Percentiles rank a stretch among this genome's conserved stretches.
These are phyloP conservation scores for Bipolaris sorokiniana DNA, from an alignment of 2,329 filamentous ascomycete genomes.

Conservation along the genomic window DNA sequence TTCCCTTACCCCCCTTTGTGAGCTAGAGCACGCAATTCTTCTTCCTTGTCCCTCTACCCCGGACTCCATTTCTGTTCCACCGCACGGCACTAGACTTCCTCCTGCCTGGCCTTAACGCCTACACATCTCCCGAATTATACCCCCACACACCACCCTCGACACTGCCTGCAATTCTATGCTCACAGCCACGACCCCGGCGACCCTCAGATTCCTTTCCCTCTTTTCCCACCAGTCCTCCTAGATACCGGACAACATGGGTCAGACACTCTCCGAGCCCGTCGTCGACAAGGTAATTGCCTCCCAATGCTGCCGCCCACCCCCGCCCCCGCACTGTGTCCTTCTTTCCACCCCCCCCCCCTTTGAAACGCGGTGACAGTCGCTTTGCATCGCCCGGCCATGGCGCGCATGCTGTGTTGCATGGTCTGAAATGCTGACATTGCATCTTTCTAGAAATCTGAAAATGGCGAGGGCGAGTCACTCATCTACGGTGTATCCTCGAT, in stretches of 20 bases:
- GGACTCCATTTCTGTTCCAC: constrained; percentile 1
- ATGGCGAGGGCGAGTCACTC: constrained; percentile 90
- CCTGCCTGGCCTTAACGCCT: constrained; percentile 10
- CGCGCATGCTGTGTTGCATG: neutral
- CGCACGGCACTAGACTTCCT: constrained; percentile 6
- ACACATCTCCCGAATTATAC: constrained; percentile 21
- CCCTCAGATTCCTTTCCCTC: constrained; percentile 29
- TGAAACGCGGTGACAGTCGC: constrained; percentile 14
- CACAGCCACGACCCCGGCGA: constrained; percentile 28
- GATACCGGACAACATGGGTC: constrained; percentile 73
- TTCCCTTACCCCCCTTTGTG: constrained; percentile 19
- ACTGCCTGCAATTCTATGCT: constrained; percentile 45
- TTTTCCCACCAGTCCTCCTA: constrained; percentile 36
- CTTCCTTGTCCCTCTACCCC: constrained; percentile 2
- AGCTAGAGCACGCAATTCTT: constrained; percentile 30
- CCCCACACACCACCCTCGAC: constrained; percentile 35
- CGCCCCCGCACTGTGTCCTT: constrained; percentile 39
- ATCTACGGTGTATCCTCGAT: constrained; percentile 96
- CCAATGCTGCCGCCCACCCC: constrained; percentile 29
- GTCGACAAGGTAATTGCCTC: constrained; percentile 86
- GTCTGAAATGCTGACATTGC: constrained; percentile 12
- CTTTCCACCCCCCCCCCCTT: constrained; percentile 6
- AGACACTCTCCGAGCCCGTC: constrained; percentile 98
- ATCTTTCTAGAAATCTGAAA: constrained; percentile 73
- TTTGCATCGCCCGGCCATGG: constrained; percentile 14